Base-by-base conservation (phyloP, 345 rosid species). In the Eucalyptus sideroxylon region DNA sequence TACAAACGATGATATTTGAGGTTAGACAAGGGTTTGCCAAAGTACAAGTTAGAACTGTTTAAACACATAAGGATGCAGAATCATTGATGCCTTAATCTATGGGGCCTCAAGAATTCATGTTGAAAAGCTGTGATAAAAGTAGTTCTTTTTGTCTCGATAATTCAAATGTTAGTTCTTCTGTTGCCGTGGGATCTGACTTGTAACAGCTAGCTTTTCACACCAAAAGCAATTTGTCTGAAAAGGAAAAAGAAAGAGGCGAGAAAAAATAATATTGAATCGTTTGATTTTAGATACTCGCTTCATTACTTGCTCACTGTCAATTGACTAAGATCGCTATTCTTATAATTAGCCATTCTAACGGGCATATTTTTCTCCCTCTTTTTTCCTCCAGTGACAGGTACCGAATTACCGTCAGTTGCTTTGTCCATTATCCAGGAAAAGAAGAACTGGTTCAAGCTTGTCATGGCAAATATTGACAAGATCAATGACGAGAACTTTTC, bases 301-400 rank as follows among this genome's bases (percentile, higher is more conserved):
- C 42, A 37, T 37, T 77, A 77, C 83, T 37, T 77, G 47, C 42
- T 77, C 82, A 9, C 8, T 72, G 82, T 10, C 82, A 37, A 37
- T 6, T 77, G 83, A 77, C 23, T 37, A 37, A 77, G 83, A 77
- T 77, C 27, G 8, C 83, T 10, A 37, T 77, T 21, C 47, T 77
- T 37, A 37, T 72, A 37, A 72, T 11, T 37, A 77, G 47, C 83
- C 15, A 5, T 37, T 37, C 83, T 21, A 1, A 77, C 9, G 2
- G 45, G 47, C 21, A 37, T 11, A 53, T 88, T n/a, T 34, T 6
- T 24, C 9, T 19, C 23, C 44, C 89, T 21, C 34, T 53, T 8
- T 27, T 19, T 55, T 3, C 30, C 90, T 88, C 55, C 92, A 95
- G 97, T 95, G 87, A 93, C 93, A 26, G 89, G 89, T 13, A 89